A percentile compares a stretch with the other conserved stretches of the same genome.
Evolutionary conservation across 345 rosid genomes (phyloP).

Genomic region (Durio zibethinus): DNA sequence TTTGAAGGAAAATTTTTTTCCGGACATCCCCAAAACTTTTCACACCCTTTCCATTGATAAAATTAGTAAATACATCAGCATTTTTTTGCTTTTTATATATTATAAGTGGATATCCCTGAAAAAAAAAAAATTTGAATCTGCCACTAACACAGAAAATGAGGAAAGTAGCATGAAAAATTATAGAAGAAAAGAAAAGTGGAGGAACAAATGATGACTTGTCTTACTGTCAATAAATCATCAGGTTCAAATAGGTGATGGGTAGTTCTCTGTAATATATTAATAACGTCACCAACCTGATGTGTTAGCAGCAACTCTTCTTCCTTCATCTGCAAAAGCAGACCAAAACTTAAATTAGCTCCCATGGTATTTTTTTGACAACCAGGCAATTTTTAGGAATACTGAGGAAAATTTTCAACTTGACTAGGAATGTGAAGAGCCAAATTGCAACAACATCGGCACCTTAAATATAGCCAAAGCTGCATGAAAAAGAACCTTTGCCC

Average conservation of each 20-base stretch:
- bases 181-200: not conserved
- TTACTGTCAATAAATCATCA: constrained; percentile 84
- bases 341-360: not conserved
- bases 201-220: constrained; percentile 19
- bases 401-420: constrained; percentile 1
- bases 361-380: not conserved
- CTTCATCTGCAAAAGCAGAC: constrained; percentile 68
- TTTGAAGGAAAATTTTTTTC: no score
- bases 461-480: constrained; percentile 96
- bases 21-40: no score
- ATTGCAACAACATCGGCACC: constrained; percentile 42
- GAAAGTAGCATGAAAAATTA: not conserved
- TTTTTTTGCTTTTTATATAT: no score
- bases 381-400: not conserved
- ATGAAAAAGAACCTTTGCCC: constrained; percentile 94
- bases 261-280: constrained; percentile 76
- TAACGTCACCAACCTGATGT: constrained; percentile 93
- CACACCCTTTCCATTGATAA: no score
- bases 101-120: no score
- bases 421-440: not conserved
- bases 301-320: constrained; percentile 81
- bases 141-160: not conserved
- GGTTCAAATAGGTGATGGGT: constrained; percentile 97
- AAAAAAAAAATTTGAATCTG: no score
- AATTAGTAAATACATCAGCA: no score